Evolutionary conservation across 805 yeast genomes (phyloP), one percentile per base, ranked within the genome.

Genomic region (Gaillardinia entomophila): DNA sequence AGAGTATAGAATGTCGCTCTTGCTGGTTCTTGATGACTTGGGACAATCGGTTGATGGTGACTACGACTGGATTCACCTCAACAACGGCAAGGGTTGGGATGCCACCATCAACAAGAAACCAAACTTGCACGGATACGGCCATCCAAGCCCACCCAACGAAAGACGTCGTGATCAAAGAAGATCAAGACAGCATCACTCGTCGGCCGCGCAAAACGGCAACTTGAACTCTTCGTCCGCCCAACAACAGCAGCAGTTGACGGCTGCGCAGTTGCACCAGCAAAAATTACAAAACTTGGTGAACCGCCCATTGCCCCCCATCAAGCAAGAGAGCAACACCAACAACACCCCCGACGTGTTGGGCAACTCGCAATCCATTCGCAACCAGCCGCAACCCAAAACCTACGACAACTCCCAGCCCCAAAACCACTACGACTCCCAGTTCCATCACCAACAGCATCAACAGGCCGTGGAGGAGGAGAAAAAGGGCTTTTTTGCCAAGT

Each of bases 21-120:
- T 75, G 43, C 71, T 75, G 6, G 76, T 73, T 3, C 60, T 84
- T 44, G 68, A 66, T 32, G 77, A 74, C 35, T 57, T 75, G 41
- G 79, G 79, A 12, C 75, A 75, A 46, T 50, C 60, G 24, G 77
- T 78, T 38, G 87, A 82, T 51, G 83, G 76, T 8, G 75, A 72
- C 41, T 84, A 80, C 48, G 94, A 84, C 51, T 82, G 94, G 94
- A 75, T 80, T 79, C 79, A 73, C 46, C 68, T 83, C 45, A 83
- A 83, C 51, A 76, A 77, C 32, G 92, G 92, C 30, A 73, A 74
- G 51, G 92, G 92, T 12, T 83, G 92, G 92, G 87, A 82, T 52
- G 72, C 84, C 48, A 53, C 69, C 38, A 73, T 81, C 38, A 83
- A 83, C 53, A 82, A 79, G 54, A 81, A 85, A 51, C 86, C 85